Base-by-base conservation (phyloP, 345 rosid species). In the Rhizophora apiculata region DNA sequence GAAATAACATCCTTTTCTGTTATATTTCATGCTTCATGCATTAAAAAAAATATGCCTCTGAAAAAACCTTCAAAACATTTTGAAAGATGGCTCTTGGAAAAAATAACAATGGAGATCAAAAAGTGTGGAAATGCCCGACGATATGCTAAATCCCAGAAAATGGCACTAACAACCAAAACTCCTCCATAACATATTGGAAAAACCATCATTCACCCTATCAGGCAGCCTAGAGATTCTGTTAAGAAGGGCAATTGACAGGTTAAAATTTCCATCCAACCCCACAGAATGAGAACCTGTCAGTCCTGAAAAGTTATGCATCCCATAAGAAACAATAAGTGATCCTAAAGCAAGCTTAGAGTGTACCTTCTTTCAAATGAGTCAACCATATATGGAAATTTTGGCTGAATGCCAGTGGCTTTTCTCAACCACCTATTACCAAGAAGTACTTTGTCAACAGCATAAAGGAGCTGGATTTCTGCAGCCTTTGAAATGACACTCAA, bases 291-390 rank as follows among this genome's bases (percentile, higher is more conserved):
- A 18, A 29, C 54, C 16, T 34, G 48, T 43, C 59, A 5, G 27
- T 32, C 58, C 36, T 31, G 49, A 32, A 52, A 34, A 36, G 49
- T 43, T 43, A 15, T 13, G 49, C 49, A 20, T 24, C 29, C 24
- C 26, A 9, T 55, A 27, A 74, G 19, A 68, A 67, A 27, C 8
- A 22, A 34, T 15, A n/a, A 51, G 51, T 21, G 11, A 39, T 32
- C 51, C 30, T 46, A 1, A 60, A 70, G 69, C 27, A 15, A 29
- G 61, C 21, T 67, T 6, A 16, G 5, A 39, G 69, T 58, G 53
- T 84, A 89, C 99, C 97, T 87, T 80, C 83, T 87, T 83, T 95
- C 96, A 76, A 95, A 95, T 32, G 97, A 88, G 81, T 95, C 99
- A 2, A 95, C 89, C 74, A 90, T 72, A 67, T 95, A 92, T 30